Base-by-base conservation (phyloP, 148 eudicot species). In the Chenopodium quinoa region DNA sequence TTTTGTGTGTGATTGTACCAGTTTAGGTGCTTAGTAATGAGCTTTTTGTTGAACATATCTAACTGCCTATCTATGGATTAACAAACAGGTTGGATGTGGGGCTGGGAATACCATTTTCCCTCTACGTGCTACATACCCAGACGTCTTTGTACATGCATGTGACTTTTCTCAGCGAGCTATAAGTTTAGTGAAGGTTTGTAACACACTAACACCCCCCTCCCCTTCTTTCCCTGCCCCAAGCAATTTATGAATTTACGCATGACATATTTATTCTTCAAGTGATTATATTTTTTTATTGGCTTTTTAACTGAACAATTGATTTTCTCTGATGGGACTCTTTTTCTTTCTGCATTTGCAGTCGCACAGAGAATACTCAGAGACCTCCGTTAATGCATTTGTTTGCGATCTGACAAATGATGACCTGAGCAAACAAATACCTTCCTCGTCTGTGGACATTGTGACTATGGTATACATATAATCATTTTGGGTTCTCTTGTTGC, bases 101-200 rank as follows among this genome's bases (percentile, higher is more conserved):
- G 97, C 90, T 82, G 99, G 99, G 84, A 96, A 96, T 85, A 94
- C 98, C 34, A 85, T 94, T 82, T 96, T 89, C 76, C 99, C 99
- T 86, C 85, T 96, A 80, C 89, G 91, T 84, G 91, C 97, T 63
- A 86, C 93, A 14, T 92, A 89, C 72, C 95, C 93, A 19, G 87
- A 88, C 78, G 84, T 94, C 73, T 96, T 84, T 78, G 84, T 94
- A 44, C 93, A 96, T 88, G 99, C 97, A 64, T 96, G 99, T 85
- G 99, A 96, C 90, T 96, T 96, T 83, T 96, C 99, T 71, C 90
- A 90, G 11, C 91, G 98, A 56, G 99, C 99, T 25, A 80, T 96
- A 54, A 81, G 82, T 84, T 90, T 96, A 85, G 98, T 96, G 82
- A 94, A 96, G 98, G 99, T 95, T 83, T 85, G 88, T 74, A 23